Conservation (phyloP, 768 basidiomycete species). For the Pluteus cervinus region DNA sequence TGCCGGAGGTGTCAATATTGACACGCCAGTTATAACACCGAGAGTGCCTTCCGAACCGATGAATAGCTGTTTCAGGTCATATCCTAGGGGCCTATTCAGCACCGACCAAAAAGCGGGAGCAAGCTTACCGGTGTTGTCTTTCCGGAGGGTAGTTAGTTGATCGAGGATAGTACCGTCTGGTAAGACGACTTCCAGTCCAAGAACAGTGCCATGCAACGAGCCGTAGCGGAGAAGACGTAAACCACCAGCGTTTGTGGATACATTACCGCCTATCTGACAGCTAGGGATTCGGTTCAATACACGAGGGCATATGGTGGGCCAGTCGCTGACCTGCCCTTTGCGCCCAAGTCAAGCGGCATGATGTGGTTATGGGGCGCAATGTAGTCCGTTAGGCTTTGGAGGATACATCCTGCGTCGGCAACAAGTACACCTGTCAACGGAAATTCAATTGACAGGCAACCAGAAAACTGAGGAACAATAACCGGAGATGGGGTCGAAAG, state of each 20-base stretch:
- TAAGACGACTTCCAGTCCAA: constrained; percentile 93
- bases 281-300: constrained; percentile 27
- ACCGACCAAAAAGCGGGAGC: constrained; percentile 2
- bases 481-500: constrained; percentile 84
- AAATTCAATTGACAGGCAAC: constrained; percentile 6
- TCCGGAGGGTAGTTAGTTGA: constrained; percentile 83
- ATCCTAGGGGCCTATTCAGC: constrained; percentile 47
- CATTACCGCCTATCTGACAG: constrained; percentile 97
- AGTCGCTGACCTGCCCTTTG: constrained; percentile 80
- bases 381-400: constrained; percentile 82
- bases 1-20: constrained; percentile 84
- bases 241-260: constrained; percentile 98
- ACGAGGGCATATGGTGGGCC: neutral
- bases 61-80: constrained; percentile 97
- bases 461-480: constrained; percentile 14
- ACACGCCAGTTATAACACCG: constrained; percentile 91
- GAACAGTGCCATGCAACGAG: constrained; percentile 88
- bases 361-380: constrained; percentile 87
- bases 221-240: constrained; percentile 91
- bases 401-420: constrained; percentile 91
- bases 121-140: constrained; percentile 89
- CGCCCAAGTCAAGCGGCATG: constrained; percentile 94
- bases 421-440: constrained; percentile 68
- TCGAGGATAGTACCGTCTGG: constrained; percentile 91
- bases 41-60: constrained; percentile 97